Percentiles rank a stretch among this genome's conserved stretches.
Conservation (phyloP, 176 grass and related monocot species). For the Musa beccarii region DNA sequence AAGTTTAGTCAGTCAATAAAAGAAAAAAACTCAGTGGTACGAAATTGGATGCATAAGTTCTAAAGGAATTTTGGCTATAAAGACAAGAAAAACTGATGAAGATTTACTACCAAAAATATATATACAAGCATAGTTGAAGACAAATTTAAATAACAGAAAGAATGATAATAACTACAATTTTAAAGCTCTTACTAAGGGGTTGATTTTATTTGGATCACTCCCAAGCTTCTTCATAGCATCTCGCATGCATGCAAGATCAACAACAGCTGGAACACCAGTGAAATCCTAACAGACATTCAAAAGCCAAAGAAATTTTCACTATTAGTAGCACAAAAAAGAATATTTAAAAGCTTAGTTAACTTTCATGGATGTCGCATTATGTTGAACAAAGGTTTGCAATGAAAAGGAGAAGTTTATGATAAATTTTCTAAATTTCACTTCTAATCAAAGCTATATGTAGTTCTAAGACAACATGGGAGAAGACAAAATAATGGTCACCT, state of each 20-base stretch:
- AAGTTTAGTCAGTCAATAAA: no score
- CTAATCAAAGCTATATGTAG: not conserved
- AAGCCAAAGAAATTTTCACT: constrained; percentile 2
- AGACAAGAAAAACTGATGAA: no score
- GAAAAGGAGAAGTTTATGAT: not conserved
- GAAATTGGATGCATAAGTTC: no score
- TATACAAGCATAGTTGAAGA: no score
- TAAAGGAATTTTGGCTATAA: no score
- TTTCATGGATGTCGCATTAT: not conserved
- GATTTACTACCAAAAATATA: no score
- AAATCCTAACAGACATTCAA: constrained; percentile 55
- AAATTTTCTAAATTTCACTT: not conserved
- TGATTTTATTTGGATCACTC: constrained; percentile 83
- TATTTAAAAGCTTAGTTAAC: not conserved
- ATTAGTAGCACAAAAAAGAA: not conserved
- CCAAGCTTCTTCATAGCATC: constrained; percentile 91
- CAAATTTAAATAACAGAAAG: no score
- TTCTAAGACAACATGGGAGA: not conserved
- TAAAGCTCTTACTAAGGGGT: constrained; percentile 68
- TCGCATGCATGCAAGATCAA: constrained; percentile 96
- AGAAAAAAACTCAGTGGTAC: no score
- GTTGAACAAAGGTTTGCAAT: not conserved
- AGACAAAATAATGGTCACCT: not conserved
- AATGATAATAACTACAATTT: not conserved
- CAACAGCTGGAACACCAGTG: constrained; percentile 89